Conservation (phyloP, 1,284 basidiomycete genomes). For the Cryptococcus sp. region DNA sequence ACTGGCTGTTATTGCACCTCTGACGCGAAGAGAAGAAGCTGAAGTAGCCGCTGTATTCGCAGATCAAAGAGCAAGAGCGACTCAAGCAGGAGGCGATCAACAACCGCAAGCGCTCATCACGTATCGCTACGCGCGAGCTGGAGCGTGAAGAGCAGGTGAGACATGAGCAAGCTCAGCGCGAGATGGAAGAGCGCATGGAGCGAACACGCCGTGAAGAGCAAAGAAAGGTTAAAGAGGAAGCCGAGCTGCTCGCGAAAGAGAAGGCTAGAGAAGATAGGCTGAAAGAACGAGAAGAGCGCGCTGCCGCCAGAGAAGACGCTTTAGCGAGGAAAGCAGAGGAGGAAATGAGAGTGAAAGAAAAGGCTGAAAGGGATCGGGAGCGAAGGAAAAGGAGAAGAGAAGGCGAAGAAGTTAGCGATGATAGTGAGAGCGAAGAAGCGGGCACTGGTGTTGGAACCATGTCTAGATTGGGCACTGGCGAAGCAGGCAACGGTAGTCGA, state of each 20-base stretch:
- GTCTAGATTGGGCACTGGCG: slow-evolving; percentile 4
- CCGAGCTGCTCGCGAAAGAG: slow-evolving; percentile 44
- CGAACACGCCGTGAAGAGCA: slow-evolving; percentile 48
- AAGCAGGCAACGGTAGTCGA: neutral
- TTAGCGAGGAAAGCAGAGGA: slow-evolving; percentile 47
- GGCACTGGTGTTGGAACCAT: neutral
- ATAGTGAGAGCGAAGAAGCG: slow-evolving; percentile 14
- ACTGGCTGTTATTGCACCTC: neutral
- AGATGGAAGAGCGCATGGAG: slow-evolving; percentile 56
- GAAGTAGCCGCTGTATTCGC: neutral
- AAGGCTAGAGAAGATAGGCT: slow-evolving; percentile 54
- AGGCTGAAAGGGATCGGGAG: slow-evolving; percentile 48
- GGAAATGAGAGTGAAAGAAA: slow-evolving; percentile 40
- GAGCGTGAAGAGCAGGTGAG: slow-evolving; percentile 54
- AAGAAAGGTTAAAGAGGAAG: slow-evolving; percentile 40
- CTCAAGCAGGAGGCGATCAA: slow-evolving; percentile 54
- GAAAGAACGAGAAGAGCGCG: slow-evolving; percentile 51
- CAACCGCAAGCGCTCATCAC: slow-evolving; percentile 57
- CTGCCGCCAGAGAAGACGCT: slow-evolving; percentile 54
- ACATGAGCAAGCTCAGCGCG: slow-evolving; percentile 49
- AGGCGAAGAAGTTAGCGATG: slow-evolving; percentile 27
- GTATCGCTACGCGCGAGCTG: slow-evolving; percentile 57
- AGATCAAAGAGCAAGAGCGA: slow-evolving; percentile 50
- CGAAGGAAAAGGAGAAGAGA: slow-evolving; percentile 41
- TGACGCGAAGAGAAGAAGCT: neutral